Conservation (phyloP, 306 rosid species). For the Prinsepia uniflora region DNA sequence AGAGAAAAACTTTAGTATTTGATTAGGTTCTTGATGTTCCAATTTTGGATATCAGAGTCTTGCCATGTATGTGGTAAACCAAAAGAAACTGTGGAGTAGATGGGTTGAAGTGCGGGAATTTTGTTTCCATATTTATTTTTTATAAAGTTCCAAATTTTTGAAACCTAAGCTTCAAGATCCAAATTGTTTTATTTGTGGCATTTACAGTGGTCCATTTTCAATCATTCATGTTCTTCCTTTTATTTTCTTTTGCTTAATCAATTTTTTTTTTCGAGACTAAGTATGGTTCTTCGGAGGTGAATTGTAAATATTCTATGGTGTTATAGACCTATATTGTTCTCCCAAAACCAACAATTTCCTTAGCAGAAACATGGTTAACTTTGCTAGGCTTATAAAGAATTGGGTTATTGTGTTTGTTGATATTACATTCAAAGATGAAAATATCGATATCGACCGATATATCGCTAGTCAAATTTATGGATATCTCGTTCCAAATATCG, state of each 20-base stretch:
- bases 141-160: constrained; percentile 14
- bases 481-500: too few species aligned
- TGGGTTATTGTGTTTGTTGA: too few species aligned
- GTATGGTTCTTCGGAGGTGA: background rate
- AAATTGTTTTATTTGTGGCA: too few species aligned
- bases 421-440: too few species aligned
- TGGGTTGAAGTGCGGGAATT: constrained; percentile 17
- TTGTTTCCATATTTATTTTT: constrained; percentile 7
- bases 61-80: constrained; percentile 32
- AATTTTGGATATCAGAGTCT: constrained; percentile 45
- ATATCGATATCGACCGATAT: too few species aligned
- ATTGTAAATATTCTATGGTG: too few species aligned
- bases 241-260: background rate
- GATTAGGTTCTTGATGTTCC: constrained; percentile 50
- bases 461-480: too few species aligned
- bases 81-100: constrained; percentile 31
- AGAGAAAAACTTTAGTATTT: constrained; percentile 36
- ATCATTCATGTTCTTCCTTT: background rate
- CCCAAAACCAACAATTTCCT: too few species aligned
- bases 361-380: too few species aligned
- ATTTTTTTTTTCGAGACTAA: background rate
- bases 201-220: background rate
- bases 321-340: too few species aligned
- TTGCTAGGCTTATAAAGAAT: too few species aligned
- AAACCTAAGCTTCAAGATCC: background rate